Evolutionary conservation across 202 grass and related monocot species (phyloP), one percentile per base, ranked within the genome.

Genomic region (Thinopyrum obtusiflorum): DNA sequence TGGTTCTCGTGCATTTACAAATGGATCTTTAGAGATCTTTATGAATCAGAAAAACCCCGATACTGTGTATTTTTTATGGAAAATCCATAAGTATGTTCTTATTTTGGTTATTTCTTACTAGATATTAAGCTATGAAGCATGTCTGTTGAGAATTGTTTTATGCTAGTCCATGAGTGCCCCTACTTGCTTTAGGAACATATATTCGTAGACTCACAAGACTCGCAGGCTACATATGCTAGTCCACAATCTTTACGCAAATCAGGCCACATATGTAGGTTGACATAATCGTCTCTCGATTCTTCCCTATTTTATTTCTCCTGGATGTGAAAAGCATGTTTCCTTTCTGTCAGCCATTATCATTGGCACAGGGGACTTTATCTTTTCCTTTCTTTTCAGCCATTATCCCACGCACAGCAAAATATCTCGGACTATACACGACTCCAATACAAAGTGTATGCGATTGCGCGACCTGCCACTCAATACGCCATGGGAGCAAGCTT

Each of bases 281-380:
- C 40, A 47, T 28, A 27, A 28, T n/a, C 18, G 64, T 85, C n/a
- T 66, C 57, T 42, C 1, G 65, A 73, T 26, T 40, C 21, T 81
- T 78, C 21, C 5, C 0, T 35, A 74, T 82, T 88, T 82, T 60
- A 51, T 91, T 77, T 68, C 24, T 86, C 47, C 65, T 83, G 20
- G 70, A 78, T 82, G 21, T 53, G 78, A 73, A 85, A 82, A 85
- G 42, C 24, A 85, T 75, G 72, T 82, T 86, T 24, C 78, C 23
- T 87, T 90, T 76, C 36, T 86, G n/a, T 79, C 59, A 79, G 31
- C 44, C 65, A 82, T 86, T 79, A 82, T 88, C 65, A 29, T 81
- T 85, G 64, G 78, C 82, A 73, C 44, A 73, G 46, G 78, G 44
- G 31, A 78, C 25, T 76, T 68, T 51, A 80, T 79, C 73, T 3